Evolutionary conservation across 2,329 filamentous ascomycete species (phyloP).

Genomic region (Trichoderma breve): DNA sequence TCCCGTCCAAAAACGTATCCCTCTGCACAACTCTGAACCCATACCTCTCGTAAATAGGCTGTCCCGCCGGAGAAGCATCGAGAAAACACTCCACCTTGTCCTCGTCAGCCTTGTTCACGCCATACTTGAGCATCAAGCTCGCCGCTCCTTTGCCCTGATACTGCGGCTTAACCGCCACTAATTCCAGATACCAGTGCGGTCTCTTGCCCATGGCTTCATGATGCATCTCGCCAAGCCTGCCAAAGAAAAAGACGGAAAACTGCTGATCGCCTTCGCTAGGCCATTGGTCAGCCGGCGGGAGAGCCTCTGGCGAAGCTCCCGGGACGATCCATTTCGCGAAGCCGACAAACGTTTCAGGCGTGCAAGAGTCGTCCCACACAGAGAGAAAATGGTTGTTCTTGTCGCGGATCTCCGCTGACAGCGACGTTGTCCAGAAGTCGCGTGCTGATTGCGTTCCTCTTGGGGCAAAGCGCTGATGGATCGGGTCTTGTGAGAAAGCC

Average conservation of each 20-base stretch:
- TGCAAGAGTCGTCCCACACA: not conserved
- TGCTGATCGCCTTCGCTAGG: slow-evolving; percentile 8
- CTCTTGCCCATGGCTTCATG: slow-evolving; percentile 2
- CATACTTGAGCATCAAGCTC: slow-evolving; percentile 13
- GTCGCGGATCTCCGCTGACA: slow-evolving; percentile 7
- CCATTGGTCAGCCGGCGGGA: not conserved
- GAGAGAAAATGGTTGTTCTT: slow-evolving; percentile 1
- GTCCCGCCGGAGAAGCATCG: not conserved
- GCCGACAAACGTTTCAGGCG: not conserved
- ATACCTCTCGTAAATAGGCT: slow-evolving; percentile 16
- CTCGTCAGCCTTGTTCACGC: slow-evolving; percentile 1
- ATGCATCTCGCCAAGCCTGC: slow-evolving; percentile 10
- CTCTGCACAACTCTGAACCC: slow-evolving; percentile 6
- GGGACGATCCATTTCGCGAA: slow-evolving; percentile 15
- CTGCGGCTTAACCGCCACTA: not conserved
- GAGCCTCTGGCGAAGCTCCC: not conserved
- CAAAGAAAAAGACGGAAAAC: slow-evolving; percentile 11
- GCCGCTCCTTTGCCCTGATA: slow-evolving; percentile 12
- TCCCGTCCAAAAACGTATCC: not conserved
- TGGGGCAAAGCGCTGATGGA: slow-evolving; percentile 6
- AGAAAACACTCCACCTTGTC: slow-evolving; percentile 17
- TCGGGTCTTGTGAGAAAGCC: slow-evolving; percentile 13
- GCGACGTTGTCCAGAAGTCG: slow-evolving; percentile 3
- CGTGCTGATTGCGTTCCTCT: slow-evolving; percentile 1
- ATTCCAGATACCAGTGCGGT: slow-evolving; percentile 17